Evolutionary conservation across 2,329 filamentous ascomycete species (phyloP), one percentile per base, ranked within the genome.

Genomic region (Penicillium hesseltinei): DNA sequence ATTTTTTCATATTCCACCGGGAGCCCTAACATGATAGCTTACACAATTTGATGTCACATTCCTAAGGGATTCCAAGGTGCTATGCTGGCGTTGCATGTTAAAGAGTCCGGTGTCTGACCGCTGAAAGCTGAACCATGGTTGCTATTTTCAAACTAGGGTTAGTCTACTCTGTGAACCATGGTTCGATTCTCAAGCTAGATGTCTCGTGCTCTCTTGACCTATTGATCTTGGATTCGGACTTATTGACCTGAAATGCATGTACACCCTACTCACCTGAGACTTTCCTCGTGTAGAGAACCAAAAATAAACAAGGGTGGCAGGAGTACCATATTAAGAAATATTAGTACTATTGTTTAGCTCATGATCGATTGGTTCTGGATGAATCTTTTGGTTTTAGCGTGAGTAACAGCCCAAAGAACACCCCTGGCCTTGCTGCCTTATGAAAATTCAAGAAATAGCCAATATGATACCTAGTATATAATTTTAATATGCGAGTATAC

Each of bases 341-440:
- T 31, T 51, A 43, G 33, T 44, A 29, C 25, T 52, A 48, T 45
- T 39, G 40, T 23, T 38, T 57, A 36, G 50, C 50, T 40, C 4
- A 17, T 27, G 45, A 66, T 66, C 54, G 63, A 67, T 67, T 67
- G 65, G 63, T 55, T 59, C 31, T 53, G 58, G 27, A 59, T 65
- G 59, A 62, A 66, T 66, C 65, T 66, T 57, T 51, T 51, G 13
- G 33, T 42, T 39, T 57, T 61, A 61, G 61, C 57, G 53, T 51
- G 40, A 33, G 19, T 45, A 25, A 42, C 42, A 44, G 48, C 57
- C 54, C 61, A 52, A 60, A 40, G 38, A 44, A 23, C 17, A 42
- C 42, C 39, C 44, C 44, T 45, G 39, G 46, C 56, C 56, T 58
- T 56, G 56, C 40, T 56, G 52, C 56, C 56, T 56, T 58, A 58